Base-by-base conservation (phyloP, 192 early-diverging fungal genomes). In the Funneliformis mosseae region DNA sequence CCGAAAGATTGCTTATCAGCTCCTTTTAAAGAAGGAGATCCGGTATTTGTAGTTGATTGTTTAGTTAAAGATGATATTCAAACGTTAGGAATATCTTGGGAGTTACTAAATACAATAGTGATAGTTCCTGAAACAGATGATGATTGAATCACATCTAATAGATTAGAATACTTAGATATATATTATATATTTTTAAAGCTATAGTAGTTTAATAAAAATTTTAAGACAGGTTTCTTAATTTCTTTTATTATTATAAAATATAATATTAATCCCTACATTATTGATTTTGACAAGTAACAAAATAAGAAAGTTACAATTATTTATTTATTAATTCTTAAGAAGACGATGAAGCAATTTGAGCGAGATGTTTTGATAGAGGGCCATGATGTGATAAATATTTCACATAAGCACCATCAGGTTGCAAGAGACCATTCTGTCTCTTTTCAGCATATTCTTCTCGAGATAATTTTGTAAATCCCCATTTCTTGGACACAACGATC, bases 401-500 rank as follows among this genome's bases (percentile, higher is more conserved):
- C 90, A 97, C 95, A 84, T 97, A 93, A 85, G 92, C 94, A 83
- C 97, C 96, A 87, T 99, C 97, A 74, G 94, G 94, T 85, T 93
- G 93, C 77, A 99, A 88, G 59, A 88, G 88, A 74, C 94, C 95
- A 70, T 89, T 89, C 79, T 87, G 84, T 83, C 96, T 94, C 70
- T 88, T 90, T 48, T 86, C 92, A 63, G 92, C 87, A 87, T 98
- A 99, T 82, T 97, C 94, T 83, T 95, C 93, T 80, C 96, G 94
- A 76, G 94, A 89, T 75, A 97, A 89, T 89, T 98, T 98, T 89
- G 98, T 99, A 92, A 99, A 98, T 80, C 98, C 98, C 98, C 98
- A 98, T 89, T 98, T 98, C 92, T 98, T 98, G 86, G 98, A 99
- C 81, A 99, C 87, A 83, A 99, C 93, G 84, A 99, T 97, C 92